Conservation (phyloP, 768 basidiomycete species). For the Saitozyma podzolica region DNA sequence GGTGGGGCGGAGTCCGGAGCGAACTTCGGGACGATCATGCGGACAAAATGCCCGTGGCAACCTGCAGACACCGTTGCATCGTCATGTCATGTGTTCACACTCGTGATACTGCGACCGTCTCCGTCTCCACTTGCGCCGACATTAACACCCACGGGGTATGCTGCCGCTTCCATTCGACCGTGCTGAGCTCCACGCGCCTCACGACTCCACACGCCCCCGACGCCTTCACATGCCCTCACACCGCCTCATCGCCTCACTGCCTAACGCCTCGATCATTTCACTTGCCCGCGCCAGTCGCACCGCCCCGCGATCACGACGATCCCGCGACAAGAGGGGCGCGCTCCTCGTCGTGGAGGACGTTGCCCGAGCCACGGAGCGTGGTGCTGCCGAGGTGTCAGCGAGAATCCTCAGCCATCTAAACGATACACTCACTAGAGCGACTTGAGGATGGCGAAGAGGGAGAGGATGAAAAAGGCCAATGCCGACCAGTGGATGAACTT, state of each 20-base stretch:
- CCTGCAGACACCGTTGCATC: too few relatives aligned
- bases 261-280: neutral
- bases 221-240: neutral
- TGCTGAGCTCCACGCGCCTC: neutral
- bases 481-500: constrained; percentile 89
- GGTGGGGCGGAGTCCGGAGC: too few relatives aligned
- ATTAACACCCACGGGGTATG: too few relatives aligned
- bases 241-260: neutral
- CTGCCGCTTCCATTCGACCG: neutral
- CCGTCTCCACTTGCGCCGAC: too few relatives aligned
- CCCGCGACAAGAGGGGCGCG: constrained; percentile 70
- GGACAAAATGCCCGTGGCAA: too few relatives aligned
- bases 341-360: constrained; percentile 80
- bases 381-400: constrained; percentile 57
- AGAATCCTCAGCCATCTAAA: neutral
- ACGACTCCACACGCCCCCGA: neutral
- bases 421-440: constrained; percentile 57
- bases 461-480: constrained; percentile 78
- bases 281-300: neutral
- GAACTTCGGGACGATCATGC: too few relatives aligned
- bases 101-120: too few relatives aligned
- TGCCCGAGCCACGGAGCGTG: constrained; percentile 54
- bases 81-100: too few relatives aligned
- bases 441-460: constrained; percentile 81
- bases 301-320: constrained; percentile 14